Conservation (phyloP, 2,329 filamentous ascomycete genomes). For the Chaetoscypha palmicola region DNA sequence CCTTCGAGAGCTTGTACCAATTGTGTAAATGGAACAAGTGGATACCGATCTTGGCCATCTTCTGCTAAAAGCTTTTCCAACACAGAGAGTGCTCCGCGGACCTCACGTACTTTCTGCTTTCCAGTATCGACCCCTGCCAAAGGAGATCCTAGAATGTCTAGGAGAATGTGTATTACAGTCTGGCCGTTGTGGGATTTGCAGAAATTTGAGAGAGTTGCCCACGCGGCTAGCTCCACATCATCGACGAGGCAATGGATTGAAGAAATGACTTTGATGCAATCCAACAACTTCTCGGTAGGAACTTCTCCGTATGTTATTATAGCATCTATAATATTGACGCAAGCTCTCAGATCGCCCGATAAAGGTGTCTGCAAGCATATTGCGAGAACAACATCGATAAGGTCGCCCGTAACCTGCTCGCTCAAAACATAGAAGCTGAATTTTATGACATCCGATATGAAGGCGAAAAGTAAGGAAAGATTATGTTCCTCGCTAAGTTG, state of each 20-base stretch:
- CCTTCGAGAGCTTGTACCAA: constrained; percentile 51
- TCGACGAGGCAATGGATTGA: constrained; percentile 63
- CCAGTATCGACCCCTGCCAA: constrained; percentile 39
- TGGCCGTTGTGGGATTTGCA: constrained; percentile 69
- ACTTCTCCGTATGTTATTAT: constrained; percentile 68
- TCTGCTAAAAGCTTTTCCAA: constrained; percentile 57
- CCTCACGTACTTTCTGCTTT: constrained; percentile 47
- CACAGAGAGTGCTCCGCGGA: constrained; percentile 56
- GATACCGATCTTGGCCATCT: constrained; percentile 52
- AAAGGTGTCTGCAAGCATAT: constrained; percentile 64
- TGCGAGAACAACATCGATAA: constrained; percentile 55
- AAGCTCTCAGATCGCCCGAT: constrained; percentile 57
- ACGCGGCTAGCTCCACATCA: constrained; percentile 54
- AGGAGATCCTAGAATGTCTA: constrained; percentile 52
- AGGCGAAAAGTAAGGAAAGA: constrained; percentile 56
- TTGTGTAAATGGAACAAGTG: constrained; percentile 50
- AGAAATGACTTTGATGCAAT: constrained; percentile 63
- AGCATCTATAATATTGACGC: constrained; percentile 61
- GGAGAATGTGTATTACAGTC: constrained; percentile 56
- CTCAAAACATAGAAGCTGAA: constrained; percentile 66
- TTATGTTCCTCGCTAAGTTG: constrained; percentile 49
- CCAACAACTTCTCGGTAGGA: constrained; percentile 53
- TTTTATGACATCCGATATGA: constrained; percentile 62
- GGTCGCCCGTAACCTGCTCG: constrained; percentile 50
- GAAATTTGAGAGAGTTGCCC: constrained; percentile 63